A percentile compares a stretch with the other conserved stretches of the same genome.
Evolutionary conservation across 2,329 filamentous ascomycete species (phyloP).

Genomic region (Spiromastix sp.): DNA sequence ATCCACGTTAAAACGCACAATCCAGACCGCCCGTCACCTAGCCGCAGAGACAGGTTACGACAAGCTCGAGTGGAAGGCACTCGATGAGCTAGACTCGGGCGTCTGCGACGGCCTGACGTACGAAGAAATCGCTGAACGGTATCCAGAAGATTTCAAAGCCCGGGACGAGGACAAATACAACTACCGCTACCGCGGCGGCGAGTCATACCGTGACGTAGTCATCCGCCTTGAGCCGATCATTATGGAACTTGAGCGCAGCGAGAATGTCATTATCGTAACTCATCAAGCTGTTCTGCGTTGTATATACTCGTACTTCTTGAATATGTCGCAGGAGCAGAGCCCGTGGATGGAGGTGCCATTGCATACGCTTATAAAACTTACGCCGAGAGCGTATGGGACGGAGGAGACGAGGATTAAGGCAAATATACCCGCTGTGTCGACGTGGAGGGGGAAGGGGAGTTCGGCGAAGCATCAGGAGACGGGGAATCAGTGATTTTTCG

Average conservation of each 20-base stretch:
- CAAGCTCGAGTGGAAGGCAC: constrained; percentile 95
- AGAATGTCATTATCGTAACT: constrained; percentile 96
- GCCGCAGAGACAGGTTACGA: constrained; percentile 62
- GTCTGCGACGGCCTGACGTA: constrained; percentile 96
- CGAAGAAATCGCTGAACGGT: constrained; percentile 81
- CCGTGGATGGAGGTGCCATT: constrained; percentile 99
- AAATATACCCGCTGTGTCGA: constrained; percentile 90
- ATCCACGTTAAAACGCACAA: constrained; percentile 71
- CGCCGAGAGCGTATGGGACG: constrained; percentile 86
- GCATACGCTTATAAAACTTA: constrained; percentile 93
- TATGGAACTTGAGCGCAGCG: constrained; percentile 93
- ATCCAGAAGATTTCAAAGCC: constrained; percentile 88
- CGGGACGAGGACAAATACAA: constrained; percentile 99
- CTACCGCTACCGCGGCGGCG: constrained; percentile 93
- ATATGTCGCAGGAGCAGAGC: constrained; percentile 81
- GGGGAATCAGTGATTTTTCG: constrained; percentile 3
- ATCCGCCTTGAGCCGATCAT: constrained; percentile 98
- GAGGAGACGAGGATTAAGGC: constrained; percentile 80
- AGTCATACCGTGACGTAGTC: constrained; percentile 92
- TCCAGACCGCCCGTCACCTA: constrained; percentile 79
- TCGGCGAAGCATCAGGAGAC: constrained; percentile 69
- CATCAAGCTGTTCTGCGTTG: constrained; percentile 94
- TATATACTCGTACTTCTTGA: constrained; percentile 99
- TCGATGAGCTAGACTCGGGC: constrained; percentile 93
- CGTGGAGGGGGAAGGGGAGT: constrained; percentile 88